These are phyloP conservation scores for Colletotrichum melonis DNA, from an alignment of 2,329 filamentous ascomycete genomes.

Conservation along the genomic window DNA sequence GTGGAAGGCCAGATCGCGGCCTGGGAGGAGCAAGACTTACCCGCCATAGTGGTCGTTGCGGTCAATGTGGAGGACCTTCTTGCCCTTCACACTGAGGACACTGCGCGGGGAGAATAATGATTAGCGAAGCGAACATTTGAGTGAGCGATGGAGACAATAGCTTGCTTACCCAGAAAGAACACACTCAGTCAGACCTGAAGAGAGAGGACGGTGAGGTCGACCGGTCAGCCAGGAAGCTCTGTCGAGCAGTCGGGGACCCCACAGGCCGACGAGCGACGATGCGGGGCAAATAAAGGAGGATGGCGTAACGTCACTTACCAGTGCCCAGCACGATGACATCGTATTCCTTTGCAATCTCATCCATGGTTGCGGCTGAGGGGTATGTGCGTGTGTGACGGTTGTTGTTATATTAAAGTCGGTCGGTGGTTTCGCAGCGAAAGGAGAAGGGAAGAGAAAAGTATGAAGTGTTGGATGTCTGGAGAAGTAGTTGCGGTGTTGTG, in stretches of 20 bases:
- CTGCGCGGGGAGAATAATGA: constrained; percentile 55
- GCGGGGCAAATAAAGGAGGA: constrained; percentile 39
- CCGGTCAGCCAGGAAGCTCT: constrained; percentile 41
- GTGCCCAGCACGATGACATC: constrained; percentile 99
- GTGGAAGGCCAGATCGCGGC: constrained; percentile 9
- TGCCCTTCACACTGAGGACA: constrained; percentile 97
- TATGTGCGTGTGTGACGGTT: neutral
- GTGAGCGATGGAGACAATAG: neutral
- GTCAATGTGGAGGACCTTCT: constrained; percentile 99
- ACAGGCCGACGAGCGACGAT: constrained; percentile 38
- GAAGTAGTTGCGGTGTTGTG: constrained; percentile 34
- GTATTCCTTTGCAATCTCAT: constrained; percentile 98
- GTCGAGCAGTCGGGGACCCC: constrained; percentile 37
- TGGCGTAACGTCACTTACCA: constrained; percentile 68
- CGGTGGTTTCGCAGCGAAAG: constrained; percentile 22
- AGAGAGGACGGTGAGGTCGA: constrained; percentile 40
- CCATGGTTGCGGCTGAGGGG: constrained; percentile 71
- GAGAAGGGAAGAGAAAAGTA: constrained; percentile 24
- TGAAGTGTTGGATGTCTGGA: constrained; percentile 25
- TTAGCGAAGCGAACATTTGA: neutral
- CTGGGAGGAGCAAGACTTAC: constrained; percentile 63
- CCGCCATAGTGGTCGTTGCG: constrained; percentile 98
- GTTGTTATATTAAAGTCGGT: constrained; percentile 13
- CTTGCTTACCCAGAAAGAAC: constrained; percentile 89
- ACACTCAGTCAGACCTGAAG: constrained; percentile 92